These are phyloP conservation scores for Ostreobium quekettii DNA, from an alignment of 139 green algal species.

Conservation along the genomic window DNA sequence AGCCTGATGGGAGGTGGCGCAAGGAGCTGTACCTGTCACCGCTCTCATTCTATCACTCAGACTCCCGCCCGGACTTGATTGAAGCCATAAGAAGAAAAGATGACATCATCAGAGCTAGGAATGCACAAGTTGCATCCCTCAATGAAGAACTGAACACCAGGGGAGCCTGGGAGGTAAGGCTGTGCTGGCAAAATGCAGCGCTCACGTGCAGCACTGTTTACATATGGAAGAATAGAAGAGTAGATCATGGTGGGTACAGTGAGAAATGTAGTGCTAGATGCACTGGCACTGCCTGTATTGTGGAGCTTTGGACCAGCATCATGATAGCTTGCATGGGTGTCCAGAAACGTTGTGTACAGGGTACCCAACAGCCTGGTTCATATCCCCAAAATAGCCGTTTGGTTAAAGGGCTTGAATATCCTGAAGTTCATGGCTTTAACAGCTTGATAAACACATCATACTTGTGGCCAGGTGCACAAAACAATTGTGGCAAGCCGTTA, in stretches of 20 bases:
- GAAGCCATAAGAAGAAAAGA: constrained; percentile 12
- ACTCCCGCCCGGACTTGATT: not conserved
- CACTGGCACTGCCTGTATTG: not conserved
- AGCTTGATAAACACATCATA: too few relatives aligned
- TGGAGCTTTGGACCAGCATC: not conserved
- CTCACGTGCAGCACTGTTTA: too few relatives aligned
- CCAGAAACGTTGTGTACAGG: not conserved
- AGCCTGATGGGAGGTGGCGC: constrained; percentile 3
- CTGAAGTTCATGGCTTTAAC: too few relatives aligned
- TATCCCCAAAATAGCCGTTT: too few relatives aligned
- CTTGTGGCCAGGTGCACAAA: too few relatives aligned
- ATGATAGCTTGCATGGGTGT: not conserved
- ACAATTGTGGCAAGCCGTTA: too few relatives aligned
- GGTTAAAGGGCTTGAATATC: too few relatives aligned
- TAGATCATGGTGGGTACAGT: not conserved
- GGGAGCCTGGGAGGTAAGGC: constrained; percentile 7
- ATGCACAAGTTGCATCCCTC: constrained; percentile 11
- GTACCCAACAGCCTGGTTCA: too few relatives aligned
- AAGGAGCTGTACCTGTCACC: constrained; percentile 11
- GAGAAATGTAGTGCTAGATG: not conserved
- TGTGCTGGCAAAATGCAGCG: too few relatives aligned
- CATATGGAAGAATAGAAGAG: not conserved
- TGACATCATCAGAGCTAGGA: constrained; percentile 6
- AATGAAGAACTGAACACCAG: constrained; percentile 9
- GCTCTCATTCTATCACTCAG: constrained; percentile 3